Base-by-base conservation (phyloP, 1,284 basidiomycete species). In the Ustilago crameri region DNA sequence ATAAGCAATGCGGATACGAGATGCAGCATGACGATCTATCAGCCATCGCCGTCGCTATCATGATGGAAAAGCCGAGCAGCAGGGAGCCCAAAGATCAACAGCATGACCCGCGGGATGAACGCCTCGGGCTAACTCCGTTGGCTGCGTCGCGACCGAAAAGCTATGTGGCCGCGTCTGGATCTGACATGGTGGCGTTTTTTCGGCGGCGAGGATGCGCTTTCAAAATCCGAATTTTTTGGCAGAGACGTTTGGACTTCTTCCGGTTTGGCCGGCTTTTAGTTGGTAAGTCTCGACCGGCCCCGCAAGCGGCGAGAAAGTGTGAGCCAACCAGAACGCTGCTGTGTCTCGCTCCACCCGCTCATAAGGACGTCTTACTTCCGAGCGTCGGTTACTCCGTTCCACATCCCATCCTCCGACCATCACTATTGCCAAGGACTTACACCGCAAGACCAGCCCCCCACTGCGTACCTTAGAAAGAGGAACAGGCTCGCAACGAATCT, bases 161-260 rank as follows among this genome's bases (percentile, higher is more conserved):
- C n/a, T n/a, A 37, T 22, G 35, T 35, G 46, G 9, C 7, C 30
- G 30, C 30, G 30, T 5, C 12, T 12, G 30, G 23, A 35, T 48
- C 32, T 48, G 15, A 48, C 46, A 48, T 22, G 12, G 9, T 27
- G 10, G 30, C 32, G 24, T 34, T 15, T 14, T 37, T 12, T 37
- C 35, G 35, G 34, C 32, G 34, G 34, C 32, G 34, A 49, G n/a
- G 35, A 37, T 15, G 47, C 34, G 32, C 46, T 48, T 37, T 48
- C 46, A 48, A 30, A 30, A 30, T 30, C 35, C 35, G 12, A 17
- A 34, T 9, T 34, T 34, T 34, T 34, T 34, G 32, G 32, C 32
- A 34, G 15, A n/a, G n/a, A n/a, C n/a, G n/a, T n/a, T n/a, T n/a
- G n/a, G n/a, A n/a, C n/a, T n/a, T 30, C 30, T 30, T 30, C 30